A percentile compares a stretch with the other conserved stretches of the same genome.
phyloP scores from a whole-genome alignment of 768 basidiomycete species.

The Calocybe cyanea region DNA sequence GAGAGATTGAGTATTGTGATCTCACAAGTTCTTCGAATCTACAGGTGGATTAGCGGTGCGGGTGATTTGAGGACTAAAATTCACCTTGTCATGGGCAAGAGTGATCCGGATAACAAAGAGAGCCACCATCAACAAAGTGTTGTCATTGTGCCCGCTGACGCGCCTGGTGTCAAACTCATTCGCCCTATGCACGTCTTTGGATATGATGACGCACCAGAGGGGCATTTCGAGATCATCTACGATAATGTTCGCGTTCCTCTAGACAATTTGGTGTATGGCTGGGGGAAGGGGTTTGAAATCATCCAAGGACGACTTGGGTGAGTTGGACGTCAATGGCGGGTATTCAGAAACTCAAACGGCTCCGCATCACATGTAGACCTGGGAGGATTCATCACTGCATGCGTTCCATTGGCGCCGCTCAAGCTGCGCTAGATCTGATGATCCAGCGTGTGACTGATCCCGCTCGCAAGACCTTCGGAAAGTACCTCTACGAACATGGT shows the following conservation, averaged over 20 bases:
- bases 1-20: background rate
- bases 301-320: slow-evolving; percentile 95
- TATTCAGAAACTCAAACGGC: background rate
- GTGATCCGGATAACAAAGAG: slow-evolving; percentile 78
- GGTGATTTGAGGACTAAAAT: slow-evolving; percentile 87
- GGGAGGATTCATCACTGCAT: slow-evolving; percentile 98
- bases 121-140: slow-evolving; percentile 86
- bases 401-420: slow-evolving; percentile 91
- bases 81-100: slow-evolving; percentile 94
- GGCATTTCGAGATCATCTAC: slow-evolving; percentile 94
- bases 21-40: background rate
- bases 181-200: slow-evolving; percentile 95
- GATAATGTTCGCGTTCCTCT: slow-evolving; percentile 90
- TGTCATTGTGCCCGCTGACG: slow-evolving; percentile 87
- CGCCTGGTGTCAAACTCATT: slow-evolving; percentile 83
- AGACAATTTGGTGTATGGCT: slow-evolving; percentile 80
- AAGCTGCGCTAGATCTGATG: slow-evolving; percentile 81
- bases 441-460: slow-evolving; percentile 93
- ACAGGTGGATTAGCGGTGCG: slow-evolving; percentile 96
- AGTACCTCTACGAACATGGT: slow-evolving; percentile 90
- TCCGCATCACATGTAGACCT: slow-evolving; percentile 45
- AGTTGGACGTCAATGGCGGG: slow-evolving; percentile 12
- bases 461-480: slow-evolving; percentile 88
- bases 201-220: slow-evolving; percentile 94
- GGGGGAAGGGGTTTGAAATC: slow-evolving; percentile 96